Base-by-base conservation (phyloP, 805 yeast genomes). In the Kodamaea neixiangensis region DNA sequence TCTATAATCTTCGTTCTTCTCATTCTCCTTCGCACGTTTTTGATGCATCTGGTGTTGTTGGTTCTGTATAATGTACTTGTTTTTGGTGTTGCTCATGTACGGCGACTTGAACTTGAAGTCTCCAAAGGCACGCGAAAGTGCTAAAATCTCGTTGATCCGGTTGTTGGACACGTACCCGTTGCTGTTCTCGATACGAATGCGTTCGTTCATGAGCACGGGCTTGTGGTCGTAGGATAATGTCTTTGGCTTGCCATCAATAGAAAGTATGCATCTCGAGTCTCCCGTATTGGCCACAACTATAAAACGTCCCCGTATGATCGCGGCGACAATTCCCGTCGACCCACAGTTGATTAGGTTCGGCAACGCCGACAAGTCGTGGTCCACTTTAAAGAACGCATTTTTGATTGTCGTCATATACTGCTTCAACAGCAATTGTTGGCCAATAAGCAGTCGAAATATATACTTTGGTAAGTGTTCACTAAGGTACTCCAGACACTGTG, bases 221-320 rank as follows among this genome's bases (percentile, higher is more conserved):
- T 74, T 75, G 53, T 75, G 79, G 56, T 75, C 79, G 57, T 68
- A 74, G 20, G 76, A 69, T 9, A 75, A 59, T 3, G 76, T 77
- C 63, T 87, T 87, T 7, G 86, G 71, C 5, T 62, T 59, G 1
- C 89, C 90, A 35, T 70, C 61, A 15, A 75, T 65, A 10, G 85
- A 76, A 42, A 85, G 58, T 5, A 87, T 78, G 53, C 87, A 78
- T 52, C 96, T 72, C 5, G 92, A 86, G 65, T 87, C 96, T 3
- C 96, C 96, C 2, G 88, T 76, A 59, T 87, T 87, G 13, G 88
- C 86, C 10, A 82, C 85, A 18, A 78, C 75, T 11, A 87, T 68
- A 51, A 63, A 70, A 29, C 63, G 58, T 33, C 65, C 58, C n/a
- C 62, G 62, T 5, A 73, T 52, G 15, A 74, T 51, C 3, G 65